Evolutionary conservation across 1,139 yeast species (phyloP).

Genomic region (Hanseniaspora sp.): DNA sequence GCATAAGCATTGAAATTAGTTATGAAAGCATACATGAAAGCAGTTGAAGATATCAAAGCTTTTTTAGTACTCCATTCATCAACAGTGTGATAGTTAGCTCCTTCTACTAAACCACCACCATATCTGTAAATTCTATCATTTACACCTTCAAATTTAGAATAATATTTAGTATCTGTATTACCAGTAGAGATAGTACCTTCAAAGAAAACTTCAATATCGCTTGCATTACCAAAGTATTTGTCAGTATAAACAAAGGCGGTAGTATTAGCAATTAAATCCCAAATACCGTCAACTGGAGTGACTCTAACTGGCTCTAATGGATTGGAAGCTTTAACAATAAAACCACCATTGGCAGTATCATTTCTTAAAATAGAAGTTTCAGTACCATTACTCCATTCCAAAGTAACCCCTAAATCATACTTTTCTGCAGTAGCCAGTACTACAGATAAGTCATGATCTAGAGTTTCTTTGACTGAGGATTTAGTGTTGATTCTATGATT

Average conservation of each 20-base stretch:
- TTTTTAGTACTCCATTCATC: slow-evolving; percentile 16
- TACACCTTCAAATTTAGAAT: slow-evolving; percentile 51
- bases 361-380: slow-evolving; percentile 18
- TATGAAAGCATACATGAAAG: slow-evolving; percentile 18
- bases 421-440: slow-evolving; percentile 34
- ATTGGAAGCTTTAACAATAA: slow-evolving; percentile 32
- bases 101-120: slow-evolving; percentile 27
- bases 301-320: slow-evolving; percentile 39
- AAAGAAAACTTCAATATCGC: slow-evolving; percentile 11
- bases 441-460: slow-evolving; percentile 32
- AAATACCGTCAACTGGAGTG: slow-evolving; percentile 31
- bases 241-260: slow-evolving; percentile 22
- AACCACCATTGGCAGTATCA: slow-evolving; percentile 35
- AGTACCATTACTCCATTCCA: slow-evolving; percentile 29
- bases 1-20: slow-evolving; percentile 16
- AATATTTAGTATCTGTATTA: slow-evolving; percentile 61
- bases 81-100: slow-evolving; percentile 25
- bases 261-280: slow-evolving; percentile 40
- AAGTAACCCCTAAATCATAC: slow-evolving; percentile 39
- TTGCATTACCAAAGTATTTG: slow-evolving; percentile 11
- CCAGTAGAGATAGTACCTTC: slow-evolving; percentile 55
- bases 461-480: slow-evolving; percentile 33
- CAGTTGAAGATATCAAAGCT: slow-evolving; percentile 17
- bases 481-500: slow-evolving; percentile 43
- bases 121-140: slow-evolving; percentile 50